Evolutionary conservation across 495 filamentous ascomycete genomes (phyloP), one percentile per base, ranked within the genome.

Genomic region (Evernia prunastri): DNA sequence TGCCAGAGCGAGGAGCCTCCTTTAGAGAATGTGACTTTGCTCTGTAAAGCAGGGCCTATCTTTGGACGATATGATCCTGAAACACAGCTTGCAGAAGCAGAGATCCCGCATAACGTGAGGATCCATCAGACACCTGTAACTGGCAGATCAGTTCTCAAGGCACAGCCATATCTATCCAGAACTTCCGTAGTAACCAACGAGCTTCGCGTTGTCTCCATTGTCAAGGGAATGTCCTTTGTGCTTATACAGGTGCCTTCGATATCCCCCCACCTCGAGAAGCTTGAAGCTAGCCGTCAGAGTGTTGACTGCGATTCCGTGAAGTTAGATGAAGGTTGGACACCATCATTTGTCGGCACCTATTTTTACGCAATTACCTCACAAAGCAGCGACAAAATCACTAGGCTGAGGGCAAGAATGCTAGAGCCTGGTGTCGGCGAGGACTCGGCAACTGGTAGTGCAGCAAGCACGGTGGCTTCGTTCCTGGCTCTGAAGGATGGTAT

Each of bases 151-250:
- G 51, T 80, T 40, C 61, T 71, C 3, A 64, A 70, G 9, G 59
- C 69, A 4, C 79, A 77, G 61, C 67, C 69, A 13, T 45, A 62
- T 51, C 40, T 69, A n/a, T 37, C 39, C 35, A 43, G 42, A 53
- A 63, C 36, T 27, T 66, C 56, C 0, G 43, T 69, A 15, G 33
- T 49, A 17, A 56, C 51, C 20, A 42, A 51, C 17, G 56, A 67
- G 71, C 80, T 67, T 8, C 82, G 83, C 0, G 70, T 82, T 18
- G 80, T 86, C 11, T 88, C 84, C 53, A 82, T 89, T 37, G 87
- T 90, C 11, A 84, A 82, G 59, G 88, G 87, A 27, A 87, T 91
- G 83, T 82, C 81, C 0, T 89, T 87, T 66, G 68, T 84, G 6
- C 73, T 88, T 4, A 75, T 86, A 8, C 70, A 77, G 58, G 73